phyloP scores from a whole-genome alignment of 306 rosid species.

The Trifolium fragiferum region DNA sequence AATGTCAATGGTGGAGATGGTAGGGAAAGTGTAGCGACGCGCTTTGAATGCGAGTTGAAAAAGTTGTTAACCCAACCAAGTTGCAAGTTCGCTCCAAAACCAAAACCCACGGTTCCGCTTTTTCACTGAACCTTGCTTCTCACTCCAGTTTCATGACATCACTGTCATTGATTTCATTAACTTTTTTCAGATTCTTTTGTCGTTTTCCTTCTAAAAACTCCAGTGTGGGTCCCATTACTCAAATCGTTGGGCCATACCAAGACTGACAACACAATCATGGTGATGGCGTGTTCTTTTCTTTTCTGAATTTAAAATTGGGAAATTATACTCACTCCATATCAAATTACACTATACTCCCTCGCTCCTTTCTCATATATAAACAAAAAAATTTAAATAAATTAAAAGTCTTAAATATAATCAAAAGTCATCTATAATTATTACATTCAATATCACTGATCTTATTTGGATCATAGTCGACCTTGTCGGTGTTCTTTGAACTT shows the following conservation, averaged over 20 bases:
- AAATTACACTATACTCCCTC: too few species aligned
- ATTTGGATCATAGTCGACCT: too few species aligned
- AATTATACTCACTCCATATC: too few species aligned
- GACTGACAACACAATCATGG: constrained; percentile 44
- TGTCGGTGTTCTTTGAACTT: too few species aligned
- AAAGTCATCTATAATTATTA: too few species aligned
- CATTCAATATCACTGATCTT: too few species aligned
- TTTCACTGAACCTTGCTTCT: constrained; percentile 56
- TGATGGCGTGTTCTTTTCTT: constrained; percentile 26
- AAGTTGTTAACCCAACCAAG: not conserved
- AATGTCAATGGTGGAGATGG: not conserved
- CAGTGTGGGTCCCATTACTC: constrained; percentile 26
- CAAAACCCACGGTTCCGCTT: constrained; percentile 69
- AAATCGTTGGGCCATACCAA: constrained; percentile 38
- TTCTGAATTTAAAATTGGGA: too few species aligned
- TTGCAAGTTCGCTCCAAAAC: constrained; percentile 38
- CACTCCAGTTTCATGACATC: constrained; percentile 51
- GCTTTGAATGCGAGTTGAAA: constrained; percentile 36
- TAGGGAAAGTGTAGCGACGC: constrained; percentile 39
- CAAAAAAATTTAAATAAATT: too few species aligned
- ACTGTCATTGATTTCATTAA: constrained; percentile 42
- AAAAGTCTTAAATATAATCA: too few species aligned
- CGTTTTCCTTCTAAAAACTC: constrained; percentile 48
- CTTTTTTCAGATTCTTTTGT: constrained; percentile 58
- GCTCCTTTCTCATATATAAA: too few species aligned